These are phyloP conservation scores for Nemania sp. DNA, from an alignment of 2,329 filamentous ascomycete genomes.

Conservation along the genomic window DNA sequence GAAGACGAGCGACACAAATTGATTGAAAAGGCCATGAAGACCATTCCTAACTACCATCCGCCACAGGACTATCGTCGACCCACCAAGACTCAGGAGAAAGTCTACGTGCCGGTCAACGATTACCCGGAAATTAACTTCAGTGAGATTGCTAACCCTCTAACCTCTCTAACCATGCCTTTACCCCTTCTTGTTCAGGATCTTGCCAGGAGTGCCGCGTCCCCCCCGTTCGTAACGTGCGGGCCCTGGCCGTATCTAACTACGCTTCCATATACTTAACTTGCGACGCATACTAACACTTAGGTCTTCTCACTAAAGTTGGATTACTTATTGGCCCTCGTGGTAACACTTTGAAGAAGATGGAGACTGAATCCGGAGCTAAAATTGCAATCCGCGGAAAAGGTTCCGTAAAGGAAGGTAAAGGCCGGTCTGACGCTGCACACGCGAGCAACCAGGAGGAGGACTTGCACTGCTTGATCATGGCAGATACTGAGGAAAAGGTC, in stretches of 20 bases:
- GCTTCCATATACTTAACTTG: conserved; percentile 42
- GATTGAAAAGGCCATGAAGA: conserved; percentile 99
- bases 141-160: conserved; percentile 99
- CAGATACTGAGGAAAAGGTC: conserved; percentile 98
- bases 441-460: conserved; percentile 99
- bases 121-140: conserved; percentile 99
- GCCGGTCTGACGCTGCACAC: conserved; percentile 96
- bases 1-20: conserved; percentile 99
- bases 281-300: conserved; percentile 84
- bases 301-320: conserved; percentile 90
- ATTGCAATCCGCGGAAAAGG: conserved; percentile 99
- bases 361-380: conserved; percentile 94
- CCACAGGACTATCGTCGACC: conserved; percentile 97
- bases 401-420: conserved; percentile 99
- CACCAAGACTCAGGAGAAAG: conserved; percentile 99
- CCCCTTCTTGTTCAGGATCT: conserved; percentile 49
- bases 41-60: conserved; percentile 98
- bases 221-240: conserved; percentile 39
- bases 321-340: conserved; percentile 99
- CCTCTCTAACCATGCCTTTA: conserved; percentile 66
- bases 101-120: conserved; percentile 99
- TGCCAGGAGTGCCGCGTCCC: conserved; percentile 49
- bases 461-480: conserved; percentile 98
- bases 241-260: conserved; percentile 44
- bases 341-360: conserved; percentile 99